Evolutionary conservation across 768 basidiomycete species (phyloP), one percentile per base, ranked within the genome.

Genomic region (Floccularia luteovirens): DNA sequence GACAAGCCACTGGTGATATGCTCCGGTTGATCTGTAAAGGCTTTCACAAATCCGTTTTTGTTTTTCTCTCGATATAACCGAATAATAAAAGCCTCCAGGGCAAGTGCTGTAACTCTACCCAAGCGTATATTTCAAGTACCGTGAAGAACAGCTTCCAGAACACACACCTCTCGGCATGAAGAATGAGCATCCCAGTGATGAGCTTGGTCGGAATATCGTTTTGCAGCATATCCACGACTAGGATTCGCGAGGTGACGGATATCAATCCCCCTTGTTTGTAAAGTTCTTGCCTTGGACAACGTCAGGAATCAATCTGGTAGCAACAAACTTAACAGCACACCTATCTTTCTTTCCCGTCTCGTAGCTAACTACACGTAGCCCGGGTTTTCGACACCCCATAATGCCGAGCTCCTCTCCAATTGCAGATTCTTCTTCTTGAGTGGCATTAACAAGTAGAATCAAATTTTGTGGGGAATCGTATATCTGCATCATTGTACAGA

Each of bases 21-120:
- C 57, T 98, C 96, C 3, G 94, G 92, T 51, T 97, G 87, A 58
- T 98, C 96, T 2, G 91, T 90, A 55, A 99, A 96, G 0, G 91
- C 96, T 59, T 99, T 98, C 48, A 97, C 66, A 59, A 98, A 99
- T 1, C 94, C 94, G 2, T 68, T 70, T 56, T 73, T 77, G 64
- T 97, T 99, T 63, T 83, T 79, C 59, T 96, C 83, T 30, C 94
- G 77, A 55, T 84, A 97, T 2, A 96, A 65, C 2, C 93, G 79
- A 36, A 92, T 83, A 25, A 97, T 89, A 63, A 98, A 99, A 0
- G 92, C 90, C 55, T 97, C 94, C 34, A 83, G 66, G 19, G 81
- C 86, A 1, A 90, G 71, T 2, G 88, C 75, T 0, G 86, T 89
- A 8, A 94, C 86, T 56, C 93, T 92, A 51, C 3, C 20, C 20